A percentile compares a stretch with the other conserved stretches of the same genome.
These are phyloP conservation scores for Amanita subjunquillea DNA, from an alignment of 768 basidiomycete species.

Conservation along the genomic window DNA sequence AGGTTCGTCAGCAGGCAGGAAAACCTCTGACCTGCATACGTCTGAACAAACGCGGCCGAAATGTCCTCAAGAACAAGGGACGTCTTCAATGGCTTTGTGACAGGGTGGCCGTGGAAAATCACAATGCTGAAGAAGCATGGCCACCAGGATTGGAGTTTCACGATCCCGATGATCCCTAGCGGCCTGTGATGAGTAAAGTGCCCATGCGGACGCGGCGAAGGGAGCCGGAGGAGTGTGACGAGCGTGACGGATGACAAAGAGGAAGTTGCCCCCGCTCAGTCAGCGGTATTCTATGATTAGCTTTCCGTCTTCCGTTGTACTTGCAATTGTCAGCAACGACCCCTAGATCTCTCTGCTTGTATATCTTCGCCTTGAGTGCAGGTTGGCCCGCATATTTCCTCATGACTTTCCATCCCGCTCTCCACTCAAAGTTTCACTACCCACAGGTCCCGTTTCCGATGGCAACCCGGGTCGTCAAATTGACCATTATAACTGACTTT, in stretches of 20 bases:
- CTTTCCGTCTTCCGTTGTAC: slow-evolving; percentile 14
- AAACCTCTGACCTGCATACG: slow-evolving; percentile 14
- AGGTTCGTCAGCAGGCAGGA: slow-evolving; percentile 12
- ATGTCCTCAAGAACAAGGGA: slow-evolving; percentile 14
- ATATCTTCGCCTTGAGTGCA: slow-evolving; percentile 18
- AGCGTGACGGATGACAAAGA: slow-evolving; percentile 5
- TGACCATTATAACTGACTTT: slow-evolving; percentile 40
- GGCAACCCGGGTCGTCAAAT: slow-evolving; percentile 32
- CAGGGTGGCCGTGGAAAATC: neutral
- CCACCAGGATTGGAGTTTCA: slow-evolving; percentile 27
- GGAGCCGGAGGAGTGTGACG: neutral
- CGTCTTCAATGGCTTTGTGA: slow-evolving; percentile 12
- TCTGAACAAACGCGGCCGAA: slow-evolving; percentile 28
- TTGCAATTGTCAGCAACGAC: slow-evolving; percentile 20
- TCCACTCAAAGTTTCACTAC: slow-evolving; percentile 5
- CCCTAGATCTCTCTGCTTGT: slow-evolving; percentile 16
- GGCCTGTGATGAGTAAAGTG: neutral
- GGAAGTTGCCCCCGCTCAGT: slow-evolving; percentile 13
- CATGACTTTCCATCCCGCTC: neutral
- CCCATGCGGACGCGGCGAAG: neutral
- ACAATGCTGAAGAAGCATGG: slow-evolving; percentile 17
- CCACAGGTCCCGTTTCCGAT: slow-evolving; percentile 14
- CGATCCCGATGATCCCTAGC: slow-evolving; percentile 21
- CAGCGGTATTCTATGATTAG: slow-evolving; percentile 19
- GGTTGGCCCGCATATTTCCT: neutral